Evolutionary conservation across 1,139 yeast genomes (phyloP), one percentile per base, ranked within the genome.

Genomic region (Taiozyma sp.): DNA sequence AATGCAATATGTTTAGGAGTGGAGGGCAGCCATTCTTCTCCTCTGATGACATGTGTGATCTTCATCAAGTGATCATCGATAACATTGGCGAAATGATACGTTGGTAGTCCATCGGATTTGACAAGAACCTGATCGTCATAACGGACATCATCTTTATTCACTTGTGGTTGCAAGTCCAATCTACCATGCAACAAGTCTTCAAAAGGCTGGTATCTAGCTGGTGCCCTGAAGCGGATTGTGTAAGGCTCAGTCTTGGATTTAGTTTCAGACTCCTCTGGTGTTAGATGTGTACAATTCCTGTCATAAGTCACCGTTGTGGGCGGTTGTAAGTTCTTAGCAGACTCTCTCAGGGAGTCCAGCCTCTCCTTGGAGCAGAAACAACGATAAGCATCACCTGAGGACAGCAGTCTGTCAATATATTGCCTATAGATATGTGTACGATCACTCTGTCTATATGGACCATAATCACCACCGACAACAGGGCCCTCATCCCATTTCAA

Each of bases 1-100:
- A 93, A 69, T 0, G 97, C 95, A 46, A 90, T 76, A 64, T 93
- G 99, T 59, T 92, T 93, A 3, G 98, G 97, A 0, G 99, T 93
- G 0, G 98, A 88, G 1, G 96, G 86, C 10, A 93, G 72, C 99
- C 99, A 95, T 67, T 93, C 98, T 65, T 93, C 99, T 39, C 99
- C 99, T 57, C 99, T 76, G 12, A 93, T 83, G 10, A 93, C 99
- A 67, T 95, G 98, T 0, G 97, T 88, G 43, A 93, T 87, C 47
- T 80, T 69, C 99, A 93, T 95, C 48, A 87, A 70, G 66, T 92
- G 96, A 66, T 93, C 99, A 64, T 93, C 99, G 2, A 93, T 82
- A 2, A 93, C 97, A 63, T 90, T 92, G 23, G 99, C 99, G 64
- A 93, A 85, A 69, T 93, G 99, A 62, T 93, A 93, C 0, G 99